These are phyloP conservation scores for Paracamarosporium sp. DNA, from an alignment of 2,329 filamentous ascomycete genomes.

Conservation along the genomic window DNA sequence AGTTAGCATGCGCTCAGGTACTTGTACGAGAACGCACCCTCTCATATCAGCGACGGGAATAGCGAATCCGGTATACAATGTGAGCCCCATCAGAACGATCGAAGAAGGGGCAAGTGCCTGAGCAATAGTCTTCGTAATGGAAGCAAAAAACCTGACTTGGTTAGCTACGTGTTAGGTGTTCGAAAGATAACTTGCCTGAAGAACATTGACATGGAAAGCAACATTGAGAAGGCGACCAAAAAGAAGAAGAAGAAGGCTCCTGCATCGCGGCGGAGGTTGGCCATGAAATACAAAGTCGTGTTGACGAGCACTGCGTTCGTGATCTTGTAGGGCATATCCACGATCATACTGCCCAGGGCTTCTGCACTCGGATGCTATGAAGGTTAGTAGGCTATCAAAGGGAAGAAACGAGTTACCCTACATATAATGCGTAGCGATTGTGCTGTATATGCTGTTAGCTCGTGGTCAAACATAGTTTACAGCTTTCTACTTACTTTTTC, in stretches of 20 bases:
- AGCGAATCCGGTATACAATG: slow-evolving; percentile 72
- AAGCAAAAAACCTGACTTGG: slow-evolving; percentile 61
- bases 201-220: slow-evolving; percentile 82
- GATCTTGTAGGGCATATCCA: slow-evolving; percentile 84
- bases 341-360: slow-evolving; percentile 83
- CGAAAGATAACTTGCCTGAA: slow-evolving; percentile 66
- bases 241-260: slow-evolving; percentile 87
- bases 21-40: slow-evolving; percentile 25
- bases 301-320: slow-evolving; percentile 78
- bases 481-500: slow-evolving; percentile 71
- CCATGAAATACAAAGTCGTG: slow-evolving; percentile 83
- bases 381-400: not conserved
- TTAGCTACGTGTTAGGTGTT: not conserved
- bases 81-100: slow-evolving; percentile 67
- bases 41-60: slow-evolving; percentile 70
- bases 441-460: slow-evolving; percentile 54
- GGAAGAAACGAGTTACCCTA: not conserved
- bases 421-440: slow-evolving; percentile 79
- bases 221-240: slow-evolving; percentile 75
- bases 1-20: not conserved
- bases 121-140: slow-evolving; percentile 70
- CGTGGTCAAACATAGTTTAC: not conserved
- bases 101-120: slow-evolving; percentile 64
- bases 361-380: slow-evolving; percentile 79
- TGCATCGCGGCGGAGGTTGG: slow-evolving; percentile 75